Conservation (phyloP, 495 filamentous ascomycete species). For the Evernia prunastri region DNA sequence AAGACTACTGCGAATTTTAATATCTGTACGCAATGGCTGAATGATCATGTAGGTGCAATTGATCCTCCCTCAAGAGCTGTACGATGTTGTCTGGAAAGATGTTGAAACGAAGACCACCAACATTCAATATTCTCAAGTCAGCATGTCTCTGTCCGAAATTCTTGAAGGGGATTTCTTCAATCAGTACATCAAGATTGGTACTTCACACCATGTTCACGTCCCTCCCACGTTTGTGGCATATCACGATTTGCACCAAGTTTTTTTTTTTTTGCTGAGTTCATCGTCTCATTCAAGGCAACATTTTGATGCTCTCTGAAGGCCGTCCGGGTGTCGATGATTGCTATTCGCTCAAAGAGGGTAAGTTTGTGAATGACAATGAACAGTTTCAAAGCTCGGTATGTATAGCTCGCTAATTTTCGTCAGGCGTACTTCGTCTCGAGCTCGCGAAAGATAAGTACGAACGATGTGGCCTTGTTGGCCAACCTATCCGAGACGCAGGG, state of each 20-base stretch:
- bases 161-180: conserved; percentile 77
- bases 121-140: conserved; percentile 58
- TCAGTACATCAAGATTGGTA: conserved; percentile 81
- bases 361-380: conserved; percentile 2
- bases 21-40: conserved; percentile 9
- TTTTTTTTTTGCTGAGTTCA: not conserved
- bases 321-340: conserved; percentile 71
- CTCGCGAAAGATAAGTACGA: conserved; percentile 83
- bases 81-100: conserved; percentile 49
- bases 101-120: conserved; percentile 41
- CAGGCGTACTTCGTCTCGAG: conserved; percentile 67
- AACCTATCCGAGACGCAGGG: conserved; percentile 53
- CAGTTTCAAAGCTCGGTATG: not conserved
- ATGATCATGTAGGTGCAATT: conserved; percentile 57
- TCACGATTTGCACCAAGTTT: not conserved
- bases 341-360: conserved; percentile 67
- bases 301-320: conserved; percentile 89
- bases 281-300: conserved; percentile 52
- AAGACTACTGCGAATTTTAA: too few relatives aligned
- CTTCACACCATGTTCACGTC: not conserved
- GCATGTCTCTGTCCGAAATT: conserved; percentile 65
- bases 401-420: not conserved
- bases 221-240: not conserved
- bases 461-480: conserved; percentile 72
- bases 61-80: conserved; percentile 62